phyloP scores from a whole-genome alignment of 78 protist genomes.

The Acrasis kona region DNA sequence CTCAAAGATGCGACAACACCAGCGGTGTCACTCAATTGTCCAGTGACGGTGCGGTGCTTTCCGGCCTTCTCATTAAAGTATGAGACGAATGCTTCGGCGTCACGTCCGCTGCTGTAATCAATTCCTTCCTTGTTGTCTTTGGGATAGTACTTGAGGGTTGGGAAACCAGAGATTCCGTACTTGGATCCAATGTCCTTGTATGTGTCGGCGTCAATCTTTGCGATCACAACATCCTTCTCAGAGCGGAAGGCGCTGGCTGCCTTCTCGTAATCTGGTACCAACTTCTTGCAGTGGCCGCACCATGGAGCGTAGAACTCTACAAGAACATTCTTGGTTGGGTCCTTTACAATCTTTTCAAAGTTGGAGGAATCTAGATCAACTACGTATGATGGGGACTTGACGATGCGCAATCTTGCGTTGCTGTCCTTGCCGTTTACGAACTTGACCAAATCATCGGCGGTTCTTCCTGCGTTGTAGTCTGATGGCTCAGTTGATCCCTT shows the following conservation, averaged over 20 bases:
- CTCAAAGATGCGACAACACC: background rate
- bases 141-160: slow-evolving; percentile 73
- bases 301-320: slow-evolving; percentile 39
- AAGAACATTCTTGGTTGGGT: slow-evolving; percentile 15
- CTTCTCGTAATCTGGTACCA: slow-evolving; percentile 47
- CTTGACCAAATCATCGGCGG: slow-evolving; percentile 44
- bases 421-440: slow-evolving; percentile 48
- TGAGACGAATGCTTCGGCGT: background rate
- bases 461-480: slow-evolving; percentile 59
- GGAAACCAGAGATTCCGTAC: slow-evolving; percentile 69
- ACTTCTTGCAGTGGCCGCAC: slow-evolving; percentile 42
- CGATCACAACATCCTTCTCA: slow-evolving; percentile 43
- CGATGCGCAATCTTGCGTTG: slow-evolving; percentile 1
- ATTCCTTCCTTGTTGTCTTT: background rate
- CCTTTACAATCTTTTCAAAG: slow-evolving; percentile 47
- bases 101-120: slow-evolving; percentile 3
- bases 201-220: slow-evolving; percentile 62
- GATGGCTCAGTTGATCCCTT: slow-evolving; percentile 26
- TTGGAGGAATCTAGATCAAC: slow-evolving; percentile 44
- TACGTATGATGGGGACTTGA: slow-evolving; percentile 42
- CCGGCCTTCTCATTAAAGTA: background rate
- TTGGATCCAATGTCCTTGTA: slow-evolving; percentile 35
- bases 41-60: background rate
- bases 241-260: slow-evolving; percentile 43
- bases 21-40: background rate